Base-by-base conservation (phyloP, 805 yeast genomes). In the Sungouiella thailandica region DNA sequence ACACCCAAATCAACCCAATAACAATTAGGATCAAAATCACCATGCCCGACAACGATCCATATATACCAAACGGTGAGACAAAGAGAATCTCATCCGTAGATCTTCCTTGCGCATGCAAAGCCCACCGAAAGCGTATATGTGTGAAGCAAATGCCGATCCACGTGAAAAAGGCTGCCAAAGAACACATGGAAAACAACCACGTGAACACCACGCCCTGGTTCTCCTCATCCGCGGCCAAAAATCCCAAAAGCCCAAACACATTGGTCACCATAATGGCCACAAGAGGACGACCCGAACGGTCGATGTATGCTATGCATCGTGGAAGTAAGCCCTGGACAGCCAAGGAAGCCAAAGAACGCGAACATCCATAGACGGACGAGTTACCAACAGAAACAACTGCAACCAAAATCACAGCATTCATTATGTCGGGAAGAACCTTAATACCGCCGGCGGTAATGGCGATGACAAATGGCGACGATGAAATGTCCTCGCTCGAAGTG, bases 301-400 rank as follows among this genome's bases (percentile, higher is more conserved):
- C 87, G 42, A 79, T 69, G 60, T 78, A 80, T 3, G 72, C 74
- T 31, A 77, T 65, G 36, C 72, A 55, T 45, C 63, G 60, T 34
- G 87, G 86, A 31, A 80, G 74, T 50, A 70, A 70, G 8, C 83
- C 83, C 50, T 75, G 78, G 25, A 71, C 80, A 11, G 82, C 76
- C 43, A 82, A 60, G 7, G 84, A 73, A 16, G 74, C 70, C 44
- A 82, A 55, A 15, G 83, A 73, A 63, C 89, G 76, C 5, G 87
- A 51, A 28, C 57, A 49, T 2, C 58, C 59, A 29, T 53, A 54
- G 11, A 54, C 55, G 14, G 59, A 50, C 7, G 58, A 49, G 46
- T 53, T 54, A 5, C 58, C 59, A 17, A 54, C 58, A 2, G 58
- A 53, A n/a, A 51, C 45, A 18, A 54, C 58, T 3, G 59, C 53